Evolutionary conservation across 208 protist genomes (phyloP).

Genomic region (Leptomonas pyrrhocoris): DNA sequence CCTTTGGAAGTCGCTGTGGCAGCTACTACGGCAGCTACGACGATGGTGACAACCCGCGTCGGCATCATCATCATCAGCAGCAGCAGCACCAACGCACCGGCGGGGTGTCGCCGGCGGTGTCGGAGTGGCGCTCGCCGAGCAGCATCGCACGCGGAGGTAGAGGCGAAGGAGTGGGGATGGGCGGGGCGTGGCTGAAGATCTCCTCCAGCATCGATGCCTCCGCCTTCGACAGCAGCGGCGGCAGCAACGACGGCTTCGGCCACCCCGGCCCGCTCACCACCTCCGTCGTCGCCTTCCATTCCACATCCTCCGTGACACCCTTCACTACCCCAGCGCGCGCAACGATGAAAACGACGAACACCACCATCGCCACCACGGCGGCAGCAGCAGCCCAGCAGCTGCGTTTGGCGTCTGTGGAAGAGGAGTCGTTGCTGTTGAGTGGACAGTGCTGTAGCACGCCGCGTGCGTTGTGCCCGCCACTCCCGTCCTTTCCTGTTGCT

Average conservation of each 20-base stretch:
- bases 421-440: not conserved
- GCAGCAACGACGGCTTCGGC: not conserved
- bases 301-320: not conserved
- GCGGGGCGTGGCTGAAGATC: constrained; percentile 8
- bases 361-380: no score
- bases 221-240: not conserved
- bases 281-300: not conserved
- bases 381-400: not conserved
- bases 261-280: not conserved
- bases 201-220: constrained; percentile 11
- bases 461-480: not conserved
- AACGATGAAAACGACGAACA: no score
- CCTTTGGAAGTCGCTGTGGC: no score
- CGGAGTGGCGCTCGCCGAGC: constrained; percentile 12
- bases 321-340: not conserved
- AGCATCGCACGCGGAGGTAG: not conserved
- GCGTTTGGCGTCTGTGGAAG: not conserved
- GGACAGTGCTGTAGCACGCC: constrained; percentile 9
- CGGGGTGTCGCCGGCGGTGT: not conserved
- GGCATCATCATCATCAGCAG: not conserved
- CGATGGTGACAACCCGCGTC: not conserved
- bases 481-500: no score
- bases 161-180: no score
- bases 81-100: not conserved
- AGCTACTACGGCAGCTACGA: no score